phyloP scores from a whole-genome alignment of 2,329 filamentous ascomycete species.

The Cyclaneusma minus region DNA sequence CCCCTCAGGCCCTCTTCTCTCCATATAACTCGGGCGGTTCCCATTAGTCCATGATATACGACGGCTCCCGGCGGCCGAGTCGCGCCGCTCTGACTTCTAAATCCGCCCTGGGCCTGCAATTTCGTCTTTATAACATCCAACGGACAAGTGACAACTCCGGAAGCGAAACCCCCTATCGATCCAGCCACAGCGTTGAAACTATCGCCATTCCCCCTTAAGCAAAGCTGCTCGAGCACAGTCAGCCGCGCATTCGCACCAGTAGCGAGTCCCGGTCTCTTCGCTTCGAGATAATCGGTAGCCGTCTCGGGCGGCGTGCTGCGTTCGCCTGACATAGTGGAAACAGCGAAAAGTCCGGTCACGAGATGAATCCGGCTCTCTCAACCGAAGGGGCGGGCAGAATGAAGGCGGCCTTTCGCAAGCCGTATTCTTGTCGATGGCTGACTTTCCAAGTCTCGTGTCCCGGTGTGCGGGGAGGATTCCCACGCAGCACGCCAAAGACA shows the following conservation, averaged over 20 bases:
- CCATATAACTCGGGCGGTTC: conserved; percentile 77
- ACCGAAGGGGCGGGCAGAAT: no score
- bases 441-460: conserved; percentile 21
- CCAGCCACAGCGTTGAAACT: conserved; percentile 76
- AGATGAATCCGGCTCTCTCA: no score
- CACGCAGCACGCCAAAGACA: conserved; percentile 41
- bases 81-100: conserved; percentile 27
- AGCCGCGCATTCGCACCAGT: conserved; percentile 10
- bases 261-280: conserved; percentile 6
- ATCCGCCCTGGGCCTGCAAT: conserved; percentile 85
- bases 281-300: conserved; percentile 9
- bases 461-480: conserved; percentile 42
- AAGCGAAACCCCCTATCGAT: conserved; percentile 79
- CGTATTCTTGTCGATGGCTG: conserved; percentile 3
- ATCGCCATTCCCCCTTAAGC: conserved; percentile 37
- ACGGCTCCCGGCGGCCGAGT: conserved; percentile 31
- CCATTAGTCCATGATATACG: conserved; percentile 73
- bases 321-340: conserved; percentile 27
- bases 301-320: conserved; percentile 20
- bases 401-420: no score
- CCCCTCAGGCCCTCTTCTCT: conserved; percentile 75
- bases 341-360: no score
- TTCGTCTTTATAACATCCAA: conserved; percentile 99
- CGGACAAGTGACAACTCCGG: conserved; percentile 87
- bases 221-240: conserved; percentile 39